A percentile compares a stretch with the other conserved stretches of the same genome.
Evolutionary conservation across 2,329 filamentous ascomycete species (phyloP).

Genomic region (Gnomoniopsis sp.): DNA sequence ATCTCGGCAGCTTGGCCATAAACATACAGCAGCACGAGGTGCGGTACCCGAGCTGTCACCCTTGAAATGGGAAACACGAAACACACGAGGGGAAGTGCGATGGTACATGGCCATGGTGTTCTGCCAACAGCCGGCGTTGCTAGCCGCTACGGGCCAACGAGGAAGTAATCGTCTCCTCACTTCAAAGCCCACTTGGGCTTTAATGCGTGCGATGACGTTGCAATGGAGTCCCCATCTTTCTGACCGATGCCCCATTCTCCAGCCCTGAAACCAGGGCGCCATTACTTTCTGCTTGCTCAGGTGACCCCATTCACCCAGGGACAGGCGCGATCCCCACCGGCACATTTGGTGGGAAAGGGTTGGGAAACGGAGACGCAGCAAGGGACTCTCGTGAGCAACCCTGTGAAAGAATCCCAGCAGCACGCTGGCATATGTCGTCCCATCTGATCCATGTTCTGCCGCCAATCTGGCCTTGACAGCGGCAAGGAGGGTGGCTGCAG

Average conservation of each 20-base stretch:
- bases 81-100: neutral
- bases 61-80: neutral
- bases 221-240: neutral
- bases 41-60: neutral
- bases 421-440: slow-evolving; percentile 1
- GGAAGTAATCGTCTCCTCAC: neutral
- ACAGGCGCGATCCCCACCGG: slow-evolving; percentile 1
- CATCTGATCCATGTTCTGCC: neutral
- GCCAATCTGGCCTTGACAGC: slow-evolving; percentile 5
- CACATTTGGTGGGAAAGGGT: slow-evolving; percentile 11
- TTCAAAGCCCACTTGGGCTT: slow-evolving; percentile 6
- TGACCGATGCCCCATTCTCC: neutral
- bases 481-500: neutral
- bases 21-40: neutral
- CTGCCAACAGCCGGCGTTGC: neutral
- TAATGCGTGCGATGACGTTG: slow-evolving; percentile 6
- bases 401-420: neutral
- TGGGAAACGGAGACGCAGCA: neutral
- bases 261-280: neutral
- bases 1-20: no score
- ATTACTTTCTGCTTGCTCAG: neutral
- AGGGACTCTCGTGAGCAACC: neutral
- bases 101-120: neutral
- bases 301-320: neutral
- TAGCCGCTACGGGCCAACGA: neutral